Percentiles rank a stretch among this genome's conserved stretches.
Evolutionary conservation across 345 rosid genomes (phyloP).

Genomic region (Pistacia vera): DNA sequence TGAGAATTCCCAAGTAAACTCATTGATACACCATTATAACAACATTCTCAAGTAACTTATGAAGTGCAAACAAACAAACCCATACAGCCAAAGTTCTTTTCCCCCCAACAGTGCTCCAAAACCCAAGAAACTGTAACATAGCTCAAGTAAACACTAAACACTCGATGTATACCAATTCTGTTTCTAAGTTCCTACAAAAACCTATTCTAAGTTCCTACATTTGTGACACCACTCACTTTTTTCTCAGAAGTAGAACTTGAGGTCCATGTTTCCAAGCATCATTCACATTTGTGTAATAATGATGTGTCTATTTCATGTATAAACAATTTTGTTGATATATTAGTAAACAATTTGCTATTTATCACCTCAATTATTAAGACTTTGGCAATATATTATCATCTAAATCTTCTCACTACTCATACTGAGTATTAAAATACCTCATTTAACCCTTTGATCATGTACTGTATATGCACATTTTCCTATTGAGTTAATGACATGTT

Average conservation of each 20-base stretch:
- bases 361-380: too few relatives aligned
- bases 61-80: constrained; percentile 5
- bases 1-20: neutral
- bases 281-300: too few relatives aligned
- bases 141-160: constrained; percentile 7
- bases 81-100: neutral
- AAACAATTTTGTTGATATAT: too few relatives aligned
- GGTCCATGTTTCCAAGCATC: constrained; percentile 37
- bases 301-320: too few relatives aligned
- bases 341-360: too few relatives aligned
- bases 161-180: constrained; percentile 18
- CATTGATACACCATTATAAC: neutral
- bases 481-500: too few relatives aligned
- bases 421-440: too few relatives aligned
- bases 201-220: constrained; percentile 25
- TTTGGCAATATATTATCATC: too few relatives aligned
- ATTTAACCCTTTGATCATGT: too few relatives aligned
- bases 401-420: too few relatives aligned
- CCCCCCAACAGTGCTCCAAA: neutral
- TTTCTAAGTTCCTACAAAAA: neutral
- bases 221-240: constrained; percentile 48
- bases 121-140: too few relatives aligned
- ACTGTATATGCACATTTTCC: too few relatives aligned
- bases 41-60: constrained; percentile 12
- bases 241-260: constrained; percentile 49